Conservation (phyloP, 768 basidiomycete species). For the Mycena haematopus region DNA sequence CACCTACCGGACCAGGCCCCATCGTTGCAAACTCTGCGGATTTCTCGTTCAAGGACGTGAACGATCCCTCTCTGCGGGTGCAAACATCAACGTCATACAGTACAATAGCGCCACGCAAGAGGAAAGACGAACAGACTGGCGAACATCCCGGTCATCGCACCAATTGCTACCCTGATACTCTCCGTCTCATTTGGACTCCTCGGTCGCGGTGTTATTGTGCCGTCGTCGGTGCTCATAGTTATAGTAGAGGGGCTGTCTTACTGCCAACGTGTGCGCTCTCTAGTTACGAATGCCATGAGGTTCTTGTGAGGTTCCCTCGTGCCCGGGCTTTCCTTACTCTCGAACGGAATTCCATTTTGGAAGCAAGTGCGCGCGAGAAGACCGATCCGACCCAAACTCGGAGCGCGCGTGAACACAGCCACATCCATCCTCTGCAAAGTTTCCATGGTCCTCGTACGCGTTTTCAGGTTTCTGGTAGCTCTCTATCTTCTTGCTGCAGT, state of each 20-base stretch:
- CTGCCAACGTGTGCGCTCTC: not conserved
- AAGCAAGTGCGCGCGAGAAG: not conserved
- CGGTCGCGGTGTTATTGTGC: constrained; percentile 27
- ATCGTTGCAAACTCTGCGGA: constrained; percentile 36
- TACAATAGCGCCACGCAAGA: too few relatives aligned
- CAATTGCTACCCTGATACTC: constrained; percentile 17
- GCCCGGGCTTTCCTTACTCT: constrained; percentile 3
- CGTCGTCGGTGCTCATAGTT: constrained; percentile 27
- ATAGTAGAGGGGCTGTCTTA: not conserved
- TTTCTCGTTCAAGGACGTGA: constrained; percentile 40
- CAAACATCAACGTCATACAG: not conserved
- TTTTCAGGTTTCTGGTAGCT: constrained; percentile 37
- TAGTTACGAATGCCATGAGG: constrained; percentile 23
- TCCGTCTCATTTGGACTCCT: constrained; percentile 15
- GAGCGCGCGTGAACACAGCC: not conserved
- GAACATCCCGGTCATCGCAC: constrained; percentile 25
- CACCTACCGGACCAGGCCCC: constrained; percentile 38
- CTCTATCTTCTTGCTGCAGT: constrained; percentile 48
- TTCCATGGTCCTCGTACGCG: constrained; percentile 27
- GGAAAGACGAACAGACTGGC: constrained; percentile 30
- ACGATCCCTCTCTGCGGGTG: constrained; percentile 32
- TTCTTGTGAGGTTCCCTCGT: constrained; percentile 31
- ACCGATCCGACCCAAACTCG: not conserved
- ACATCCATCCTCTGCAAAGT: not conserved
- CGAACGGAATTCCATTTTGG: constrained; percentile 9